Conservation (phyloP, 2,329 filamentous ascomycete species). For the Epicoccum sorghinum region DNA sequence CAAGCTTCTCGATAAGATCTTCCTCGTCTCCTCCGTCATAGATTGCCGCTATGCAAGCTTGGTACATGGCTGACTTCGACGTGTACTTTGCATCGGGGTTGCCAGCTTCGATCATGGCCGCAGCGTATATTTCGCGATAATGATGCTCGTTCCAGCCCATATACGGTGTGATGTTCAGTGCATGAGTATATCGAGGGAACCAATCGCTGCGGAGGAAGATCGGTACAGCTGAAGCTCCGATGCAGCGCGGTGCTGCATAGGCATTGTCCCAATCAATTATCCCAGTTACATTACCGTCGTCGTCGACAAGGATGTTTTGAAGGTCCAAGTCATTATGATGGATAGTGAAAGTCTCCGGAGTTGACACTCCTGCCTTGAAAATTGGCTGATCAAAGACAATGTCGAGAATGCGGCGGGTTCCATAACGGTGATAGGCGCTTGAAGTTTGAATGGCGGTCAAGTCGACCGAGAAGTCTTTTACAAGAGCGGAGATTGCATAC, state of each 20-base stretch:
- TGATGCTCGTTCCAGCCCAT: constrained; percentile 2
- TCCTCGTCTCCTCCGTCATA: neutral
- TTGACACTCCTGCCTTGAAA: neutral
- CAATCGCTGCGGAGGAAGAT: constrained; percentile 15
- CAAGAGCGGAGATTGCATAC: neutral
- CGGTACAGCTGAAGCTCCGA: constrained; percentile 20
- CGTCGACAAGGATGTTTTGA: constrained; percentile 32
- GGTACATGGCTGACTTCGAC: neutral
- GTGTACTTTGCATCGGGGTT: constrained; percentile 16
- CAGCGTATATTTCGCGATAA: constrained; percentile 19
- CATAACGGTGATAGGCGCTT: neutral
- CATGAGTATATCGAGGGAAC: neutral
- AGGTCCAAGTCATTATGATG: constrained; percentile 31
- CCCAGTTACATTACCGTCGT: constrained; percentile 24
- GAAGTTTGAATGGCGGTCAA: too few species aligned
- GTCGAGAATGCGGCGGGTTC: neutral
- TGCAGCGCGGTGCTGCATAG: constrained; percentile 18
- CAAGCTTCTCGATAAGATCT: neutral
- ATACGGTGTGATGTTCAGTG: neutral
- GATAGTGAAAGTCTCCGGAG: constrained; percentile 25
- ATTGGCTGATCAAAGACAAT: constrained; percentile 4
- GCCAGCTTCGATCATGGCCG: constrained; percentile 13
- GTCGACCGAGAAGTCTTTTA: neutral
- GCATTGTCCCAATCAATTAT: constrained; percentile 32
- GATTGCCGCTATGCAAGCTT: neutral